phyloP scores from a whole-genome alignment of 257 asterid species.

The Salvia hispanica region DNA sequence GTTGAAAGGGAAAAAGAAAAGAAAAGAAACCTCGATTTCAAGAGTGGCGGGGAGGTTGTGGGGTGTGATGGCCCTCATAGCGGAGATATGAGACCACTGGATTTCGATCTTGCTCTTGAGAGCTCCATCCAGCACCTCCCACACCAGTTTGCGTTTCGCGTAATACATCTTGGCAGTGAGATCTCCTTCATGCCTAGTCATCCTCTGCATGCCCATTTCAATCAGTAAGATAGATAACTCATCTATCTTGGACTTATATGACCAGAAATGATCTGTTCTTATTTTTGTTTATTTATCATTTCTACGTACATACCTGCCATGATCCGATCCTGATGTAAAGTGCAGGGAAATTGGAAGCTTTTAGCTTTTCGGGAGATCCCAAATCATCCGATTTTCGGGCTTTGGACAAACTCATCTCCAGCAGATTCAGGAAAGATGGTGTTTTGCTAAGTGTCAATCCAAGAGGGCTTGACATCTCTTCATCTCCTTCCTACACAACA shows the following conservation, averaged over 20 bases:
- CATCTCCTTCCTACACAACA: constrained; percentile 36
- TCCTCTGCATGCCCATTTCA: constrained; percentile 34
- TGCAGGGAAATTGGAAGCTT: constrained; percentile 71
- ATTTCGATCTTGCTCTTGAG: constrained; percentile 78
- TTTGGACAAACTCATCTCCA: constrained; percentile 31
- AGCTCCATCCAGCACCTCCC: constrained; percentile 75
- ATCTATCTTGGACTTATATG: too few species aligned
- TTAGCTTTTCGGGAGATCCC: constrained; percentile 38
- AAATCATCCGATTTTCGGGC: constrained; percentile 26
- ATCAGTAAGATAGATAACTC: too few species aligned
- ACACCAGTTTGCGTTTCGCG: constrained; percentile 61
- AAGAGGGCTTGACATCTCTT: constrained; percentile 38
- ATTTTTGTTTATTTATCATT: too few species aligned
- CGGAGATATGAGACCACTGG: constrained; percentile 67
- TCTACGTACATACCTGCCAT: constrained; percentile 35
- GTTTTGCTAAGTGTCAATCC: constrained; percentile 53
- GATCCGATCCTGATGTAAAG: constrained; percentile 44
- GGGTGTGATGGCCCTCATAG: constrained; percentile 44
- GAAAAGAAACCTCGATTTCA: constrained; percentile 43
- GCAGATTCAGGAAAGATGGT: constrained; percentile 46
- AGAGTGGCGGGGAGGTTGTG: constrained; percentile 43
- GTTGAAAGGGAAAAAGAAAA: too few species aligned
- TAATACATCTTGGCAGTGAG: constrained; percentile 63
- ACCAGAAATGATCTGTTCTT: too few species aligned
- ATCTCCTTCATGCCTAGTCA: constrained; percentile 57